These are phyloP conservation scores for Russula vinacea DNA, from an alignment of 768 basidiomycete genomes.

Conservation along the genomic window DNA sequence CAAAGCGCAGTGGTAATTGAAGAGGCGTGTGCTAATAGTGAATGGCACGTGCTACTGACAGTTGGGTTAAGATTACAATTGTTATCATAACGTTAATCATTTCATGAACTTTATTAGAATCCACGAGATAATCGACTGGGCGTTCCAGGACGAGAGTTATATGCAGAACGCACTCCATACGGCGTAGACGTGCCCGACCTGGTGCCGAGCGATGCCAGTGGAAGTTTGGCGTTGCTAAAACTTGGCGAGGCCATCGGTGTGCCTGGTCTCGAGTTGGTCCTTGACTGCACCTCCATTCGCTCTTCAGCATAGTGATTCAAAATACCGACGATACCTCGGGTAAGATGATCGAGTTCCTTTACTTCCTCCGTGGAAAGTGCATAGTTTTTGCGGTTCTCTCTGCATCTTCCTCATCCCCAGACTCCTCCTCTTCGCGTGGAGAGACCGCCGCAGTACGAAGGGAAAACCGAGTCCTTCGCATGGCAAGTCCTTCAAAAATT, in stretches of 20 bases:
- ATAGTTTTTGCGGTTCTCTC: constrained; percentile 38
- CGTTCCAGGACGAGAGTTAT: constrained; percentile 59
- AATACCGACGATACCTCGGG: constrained; percentile 68
- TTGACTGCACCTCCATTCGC: constrained; percentile 53
- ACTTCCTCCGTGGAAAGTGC: constrained; percentile 67
- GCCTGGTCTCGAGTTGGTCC: constrained; percentile 59
- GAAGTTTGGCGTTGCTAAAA: constrained; percentile 39
- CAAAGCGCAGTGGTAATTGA: background rate
- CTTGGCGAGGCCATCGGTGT: constrained; percentile 60
- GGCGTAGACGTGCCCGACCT: constrained; percentile 64
- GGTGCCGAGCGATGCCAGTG: constrained; percentile 36
- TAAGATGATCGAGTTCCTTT: constrained; percentile 70
- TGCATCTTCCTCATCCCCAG: constrained; percentile 54
- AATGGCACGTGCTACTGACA: constrained; percentile 9
- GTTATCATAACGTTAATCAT: background rate
- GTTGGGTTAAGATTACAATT: too few species aligned
- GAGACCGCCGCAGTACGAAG: constrained; percentile 38
- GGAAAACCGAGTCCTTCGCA: constrained; percentile 42
- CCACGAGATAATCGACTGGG: constrained; percentile 53
- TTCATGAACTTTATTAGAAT: constrained; percentile 31
- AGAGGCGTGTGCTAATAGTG: background rate
- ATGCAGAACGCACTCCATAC: constrained; percentile 40
- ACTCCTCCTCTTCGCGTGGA: constrained; percentile 51
- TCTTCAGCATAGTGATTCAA: constrained; percentile 71
- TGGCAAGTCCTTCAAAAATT: constrained; percentile 80